Conservation (phyloP, 2,329 filamentous ascomycete genomes). For the Botryosphaeria agaves region DNA sequence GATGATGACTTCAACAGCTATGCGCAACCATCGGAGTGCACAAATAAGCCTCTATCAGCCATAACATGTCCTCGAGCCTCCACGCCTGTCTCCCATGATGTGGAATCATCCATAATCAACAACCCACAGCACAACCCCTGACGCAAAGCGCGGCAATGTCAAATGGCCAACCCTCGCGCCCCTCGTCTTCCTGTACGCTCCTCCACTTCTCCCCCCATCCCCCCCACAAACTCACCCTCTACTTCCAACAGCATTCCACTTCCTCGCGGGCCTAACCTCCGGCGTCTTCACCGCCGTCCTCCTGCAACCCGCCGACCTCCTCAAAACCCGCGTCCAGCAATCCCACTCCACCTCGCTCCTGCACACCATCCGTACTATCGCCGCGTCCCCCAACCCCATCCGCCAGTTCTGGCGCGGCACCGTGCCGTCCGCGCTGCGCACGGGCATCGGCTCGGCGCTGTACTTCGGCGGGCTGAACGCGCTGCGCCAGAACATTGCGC, state of each 20-base stretch:
- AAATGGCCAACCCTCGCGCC: constrained; percentile 29
- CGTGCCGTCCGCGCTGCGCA: constrained; percentile 79
- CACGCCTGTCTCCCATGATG: too few relatives aligned
- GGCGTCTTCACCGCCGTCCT: constrained; percentile 78
- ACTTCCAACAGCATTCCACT: constrained; percentile 53
- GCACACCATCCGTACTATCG: constrained; percentile 51
- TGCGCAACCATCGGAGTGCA: too few relatives aligned
- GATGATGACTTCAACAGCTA: too few relatives aligned
- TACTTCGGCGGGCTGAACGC: constrained; percentile 86
- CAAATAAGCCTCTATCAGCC: too few relatives aligned
- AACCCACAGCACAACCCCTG: background rate
- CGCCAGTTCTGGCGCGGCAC: constrained; percentile 82
- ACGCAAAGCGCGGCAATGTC: constrained; percentile 27
- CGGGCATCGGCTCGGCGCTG: constrained; percentile 78
- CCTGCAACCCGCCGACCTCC: constrained; percentile 83
- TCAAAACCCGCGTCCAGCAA: constrained; percentile 94
- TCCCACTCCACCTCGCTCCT: constrained; percentile 50
- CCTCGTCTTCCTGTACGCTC: constrained; percentile 31
- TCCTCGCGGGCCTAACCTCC: constrained; percentile 72
- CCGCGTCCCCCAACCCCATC: constrained; percentile 46
- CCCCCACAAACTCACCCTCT: background rate
- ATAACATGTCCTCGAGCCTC: too few relatives aligned
- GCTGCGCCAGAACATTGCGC: constrained; percentile 51
- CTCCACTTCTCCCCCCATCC: background rate
- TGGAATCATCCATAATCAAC: too few relatives aligned